Evolutionary conservation across 352 stramenopile species (phyloP).

Genomic region (Phytophthora citricola): DNA sequence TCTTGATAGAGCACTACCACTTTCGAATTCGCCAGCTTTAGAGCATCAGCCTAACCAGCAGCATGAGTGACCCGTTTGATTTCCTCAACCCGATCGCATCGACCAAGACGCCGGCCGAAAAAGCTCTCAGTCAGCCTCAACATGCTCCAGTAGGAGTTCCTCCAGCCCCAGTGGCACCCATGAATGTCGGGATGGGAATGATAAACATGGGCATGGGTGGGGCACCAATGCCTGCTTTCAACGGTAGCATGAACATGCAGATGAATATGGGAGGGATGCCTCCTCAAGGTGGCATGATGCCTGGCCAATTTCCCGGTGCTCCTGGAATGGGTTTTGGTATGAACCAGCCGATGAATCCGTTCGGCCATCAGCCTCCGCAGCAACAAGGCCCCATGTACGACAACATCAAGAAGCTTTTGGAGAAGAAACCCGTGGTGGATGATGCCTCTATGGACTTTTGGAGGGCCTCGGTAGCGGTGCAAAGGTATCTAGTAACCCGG

Average conservation of each 20-base stretch:
- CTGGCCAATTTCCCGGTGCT: conserved; percentile 22
- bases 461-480: conserved; percentile 56
- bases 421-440: conserved; percentile 77
- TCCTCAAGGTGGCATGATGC: conserved; percentile 31
- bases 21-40: conserved; percentile 30
- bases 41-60: conserved; percentile 10
- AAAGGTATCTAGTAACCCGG: conserved; percentile 17
- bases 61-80: conserved; percentile 79
- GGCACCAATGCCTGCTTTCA: conserved; percentile 14
- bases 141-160: conserved; percentile 32
- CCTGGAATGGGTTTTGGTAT: conserved; percentile 33
- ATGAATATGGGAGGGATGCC: conserved; percentile 35
- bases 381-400: conserved; percentile 77
- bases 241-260: conserved; percentile 19
- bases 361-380: conserved; percentile 38
- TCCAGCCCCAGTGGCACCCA: conserved; percentile 36
- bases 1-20: conserved; percentile 1
- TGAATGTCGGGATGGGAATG: conserved; percentile 38
- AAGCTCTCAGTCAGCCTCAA: conserved; percentile 30
- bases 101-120: conserved; percentile 61
- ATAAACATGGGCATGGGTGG: conserved; percentile 23
- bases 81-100: conserved; percentile 80
- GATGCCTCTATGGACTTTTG: conserved; percentile 70
- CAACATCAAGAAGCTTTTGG: conserved; percentile 84
- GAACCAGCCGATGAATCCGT: conserved; percentile 35